Evolutionary conservation across 257 asterid genomes (phyloP).

Genomic region (Nicotiana undulata): DNA sequence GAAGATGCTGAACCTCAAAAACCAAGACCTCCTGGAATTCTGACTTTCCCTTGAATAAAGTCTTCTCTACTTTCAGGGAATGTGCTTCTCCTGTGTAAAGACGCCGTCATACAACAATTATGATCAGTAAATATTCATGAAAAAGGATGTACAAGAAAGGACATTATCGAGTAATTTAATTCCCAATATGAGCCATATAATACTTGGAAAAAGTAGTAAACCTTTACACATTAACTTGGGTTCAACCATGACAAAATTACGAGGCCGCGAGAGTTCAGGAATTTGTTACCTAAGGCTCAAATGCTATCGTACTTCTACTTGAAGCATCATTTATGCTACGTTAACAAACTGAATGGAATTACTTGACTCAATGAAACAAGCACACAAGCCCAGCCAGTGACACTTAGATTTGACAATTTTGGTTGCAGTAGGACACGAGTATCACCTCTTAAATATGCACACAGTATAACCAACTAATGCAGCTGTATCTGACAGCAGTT

Average conservation of each 20-base stretch:
- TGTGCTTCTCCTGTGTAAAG: constrained; percentile 76
- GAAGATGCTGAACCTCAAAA: constrained; percentile 62
- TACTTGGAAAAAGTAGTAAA: neutral
- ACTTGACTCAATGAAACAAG: neutral
- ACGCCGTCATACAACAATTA: neutral
- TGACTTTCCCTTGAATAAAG: constrained; percentile 74
- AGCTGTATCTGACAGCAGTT: neutral
- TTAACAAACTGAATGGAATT: neutral
- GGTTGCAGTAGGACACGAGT: neutral
- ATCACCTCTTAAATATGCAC: neutral
- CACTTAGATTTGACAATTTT: neutral
- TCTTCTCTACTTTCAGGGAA: constrained; percentile 68
- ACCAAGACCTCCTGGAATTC: constrained; percentile 89
- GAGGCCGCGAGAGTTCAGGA: neutral
- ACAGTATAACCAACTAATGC: neutral
- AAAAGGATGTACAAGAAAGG: neutral
- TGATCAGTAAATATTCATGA: neutral
- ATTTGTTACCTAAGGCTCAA: neutral
- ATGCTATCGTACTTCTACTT: neutral
- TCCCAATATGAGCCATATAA: neutral
- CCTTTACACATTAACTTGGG: neutral
- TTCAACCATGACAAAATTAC: neutral
- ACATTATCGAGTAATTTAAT: neutral
- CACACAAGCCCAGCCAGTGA: neutral
- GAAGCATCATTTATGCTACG: neutral